phyloP scores from a whole-genome alignment of 2,329 filamentous ascomycete species.

The Aspergillus brunneoviolaceus region DNA sequence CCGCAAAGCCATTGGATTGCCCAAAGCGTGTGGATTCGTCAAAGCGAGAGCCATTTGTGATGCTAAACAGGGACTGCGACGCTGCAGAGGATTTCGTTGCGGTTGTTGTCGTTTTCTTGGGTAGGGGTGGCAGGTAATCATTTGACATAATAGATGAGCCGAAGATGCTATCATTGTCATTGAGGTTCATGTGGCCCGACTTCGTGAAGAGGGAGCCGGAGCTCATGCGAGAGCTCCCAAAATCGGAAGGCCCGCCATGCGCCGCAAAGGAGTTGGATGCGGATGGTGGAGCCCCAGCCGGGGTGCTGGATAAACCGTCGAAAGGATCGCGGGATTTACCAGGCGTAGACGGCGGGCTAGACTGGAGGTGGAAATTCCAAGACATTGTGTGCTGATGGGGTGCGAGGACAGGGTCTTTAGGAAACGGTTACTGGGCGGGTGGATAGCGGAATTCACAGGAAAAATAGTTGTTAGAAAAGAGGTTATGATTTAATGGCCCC shows the following conservation, averaged over 20 bases:
- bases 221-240: conserved; percentile 53
- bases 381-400: conserved; percentile 30
- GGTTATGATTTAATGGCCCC: not conserved
- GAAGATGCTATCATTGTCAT: conserved; percentile 39
- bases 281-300: conserved; percentile 57
- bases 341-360: conserved; percentile 41
- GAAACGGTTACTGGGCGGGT: not conserved
- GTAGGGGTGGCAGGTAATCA: conserved; percentile 31
- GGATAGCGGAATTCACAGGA: conserved; percentile 1
- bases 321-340: conserved; percentile 38
- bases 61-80: conserved; percentile 30
- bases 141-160: conserved; percentile 38
- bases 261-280: conserved; percentile 57
- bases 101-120: conserved; percentile 25
- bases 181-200: conserved; percentile 36
- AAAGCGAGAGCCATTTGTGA: conserved; percentile 28
- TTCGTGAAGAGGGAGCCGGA: conserved; percentile 38
- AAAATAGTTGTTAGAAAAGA: not conserved
- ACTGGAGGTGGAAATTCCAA: conserved; percentile 37
- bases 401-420: not conserved
- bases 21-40: conserved; percentile 28
- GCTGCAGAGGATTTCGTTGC: conserved; percentile 24
- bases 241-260: conserved; percentile 52
- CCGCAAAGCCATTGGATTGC: conserved; percentile 24
- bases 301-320: conserved; percentile 55